A percentile compares a stretch with the other conserved stretches of the same genome.
Conservation (phyloP, 108 stramenopile genomes). For the Cylindrotheca fusiformis region DNA sequence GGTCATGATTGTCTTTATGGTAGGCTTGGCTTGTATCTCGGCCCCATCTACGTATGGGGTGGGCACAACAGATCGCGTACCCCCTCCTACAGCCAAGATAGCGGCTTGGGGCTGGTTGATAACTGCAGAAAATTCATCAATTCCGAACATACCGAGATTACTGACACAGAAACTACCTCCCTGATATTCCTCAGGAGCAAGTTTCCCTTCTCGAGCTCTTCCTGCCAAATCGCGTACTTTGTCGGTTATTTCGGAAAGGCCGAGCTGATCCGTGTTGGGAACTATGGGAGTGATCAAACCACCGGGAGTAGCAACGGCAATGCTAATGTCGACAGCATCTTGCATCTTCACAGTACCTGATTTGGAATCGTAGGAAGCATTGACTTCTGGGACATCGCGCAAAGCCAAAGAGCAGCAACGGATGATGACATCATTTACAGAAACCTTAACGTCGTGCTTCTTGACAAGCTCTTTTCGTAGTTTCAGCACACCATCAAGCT, state of each 20-base stretch:
- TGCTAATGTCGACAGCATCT: conserved; percentile 91
- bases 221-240: conserved; percentile 88
- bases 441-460: conserved; percentile 68
- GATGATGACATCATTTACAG: conserved; percentile 90
- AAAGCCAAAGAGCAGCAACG: conserved; percentile 85
- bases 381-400: conserved; percentile 90
- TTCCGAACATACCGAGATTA: conserved; percentile 98
- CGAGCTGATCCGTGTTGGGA: conserved; percentile 72
- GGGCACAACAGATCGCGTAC: conserved; percentile 82
- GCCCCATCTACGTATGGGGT: conserved; percentile 75
- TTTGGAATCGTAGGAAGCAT: conserved; percentile 77
- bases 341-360: conserved; percentile 82
- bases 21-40: conserved; percentile 81
- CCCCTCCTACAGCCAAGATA: conserved; percentile 92
- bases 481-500: conserved; percentile 77
- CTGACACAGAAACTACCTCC: conserved; percentile 95
- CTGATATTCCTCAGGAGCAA: conserved; percentile 94
- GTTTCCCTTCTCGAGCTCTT: conserved; percentile 88
- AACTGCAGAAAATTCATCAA: conserved; percentile 93
- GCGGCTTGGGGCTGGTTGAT: conserved; percentile 96
- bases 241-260: conserved; percentile 69
- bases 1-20: conserved; percentile 83
- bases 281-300: conserved; percentile 89
- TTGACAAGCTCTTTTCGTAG: conserved; percentile 72
- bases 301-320: conserved; percentile 81